A percentile compares a stretch with the other conserved stretches of the same genome.
phyloP scores from a whole-genome alignment of 2,329 filamentous ascomycete genomes.

The Phialocephala subalpina region DNA sequence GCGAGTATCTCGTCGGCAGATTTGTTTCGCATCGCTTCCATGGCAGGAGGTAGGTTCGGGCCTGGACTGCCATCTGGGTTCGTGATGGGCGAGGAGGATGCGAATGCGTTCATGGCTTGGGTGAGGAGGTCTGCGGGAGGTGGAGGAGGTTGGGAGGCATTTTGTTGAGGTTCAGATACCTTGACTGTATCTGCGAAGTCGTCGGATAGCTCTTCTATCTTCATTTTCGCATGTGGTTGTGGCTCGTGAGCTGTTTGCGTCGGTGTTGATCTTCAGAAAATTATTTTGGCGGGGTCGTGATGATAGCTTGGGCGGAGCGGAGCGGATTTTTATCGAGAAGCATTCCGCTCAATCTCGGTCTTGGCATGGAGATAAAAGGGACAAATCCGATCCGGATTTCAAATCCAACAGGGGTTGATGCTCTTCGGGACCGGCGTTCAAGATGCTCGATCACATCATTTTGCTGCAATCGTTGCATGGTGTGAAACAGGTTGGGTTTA shows the following conservation, averaged over 20 bases:
- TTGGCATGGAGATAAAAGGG: constrained; percentile 2
- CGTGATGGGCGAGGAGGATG: constrained; percentile 20
- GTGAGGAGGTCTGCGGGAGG: constrained; percentile 38
- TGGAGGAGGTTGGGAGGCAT: constrained; percentile 13
- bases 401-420: constrained; percentile 3
- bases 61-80: constrained; percentile 34
- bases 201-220: constrained; percentile 40
- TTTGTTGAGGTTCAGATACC: constrained; percentile 24
- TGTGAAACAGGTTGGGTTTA: background rate
- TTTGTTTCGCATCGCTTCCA: constrained; percentile 63
- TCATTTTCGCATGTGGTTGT: constrained; percentile 33
- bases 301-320: background rate
- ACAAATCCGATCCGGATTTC: constrained; percentile 9
- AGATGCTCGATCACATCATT: constrained; percentile 13
- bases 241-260: background rate
- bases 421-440: background rate
- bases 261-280: background rate
- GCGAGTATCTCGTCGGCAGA: constrained; percentile 66
- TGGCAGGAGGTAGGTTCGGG: constrained; percentile 59
- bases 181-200: constrained; percentile 29
- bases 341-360: background rate
- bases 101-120: constrained; percentile 38
- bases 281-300: constrained; percentile 5
- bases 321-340: background rate
- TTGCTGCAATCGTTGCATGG: constrained; percentile 7